These are phyloP conservation scores for Beauveria sp. DNA, from an alignment of 2,329 filamentous ascomycete genomes.

Conservation along the genomic window DNA sequence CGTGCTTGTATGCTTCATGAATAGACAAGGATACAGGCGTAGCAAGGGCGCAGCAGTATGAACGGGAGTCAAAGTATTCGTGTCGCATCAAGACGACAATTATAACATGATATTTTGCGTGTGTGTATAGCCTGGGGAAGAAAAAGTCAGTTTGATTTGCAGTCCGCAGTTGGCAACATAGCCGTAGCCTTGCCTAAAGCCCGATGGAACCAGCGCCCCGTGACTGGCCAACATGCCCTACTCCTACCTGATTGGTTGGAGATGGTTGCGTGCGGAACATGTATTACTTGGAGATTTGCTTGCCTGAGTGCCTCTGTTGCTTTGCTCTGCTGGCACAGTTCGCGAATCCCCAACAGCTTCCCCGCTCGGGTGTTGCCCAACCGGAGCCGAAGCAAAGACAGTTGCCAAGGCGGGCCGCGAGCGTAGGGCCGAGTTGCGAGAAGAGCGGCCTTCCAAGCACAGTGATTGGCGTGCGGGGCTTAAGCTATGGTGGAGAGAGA, in stretches of 20 bases:
- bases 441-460: neutral
- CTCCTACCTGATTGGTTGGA: neutral
- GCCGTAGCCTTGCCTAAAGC: conserved; percentile 3
- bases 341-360: neutral
- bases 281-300: neutral
- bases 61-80: neutral
- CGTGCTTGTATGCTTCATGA: neutral
- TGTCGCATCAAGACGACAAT: neutral
- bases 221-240: neutral
- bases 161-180: neutral
- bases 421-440: neutral
- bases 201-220: neutral
- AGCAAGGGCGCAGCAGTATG: no score
- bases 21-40: neutral
- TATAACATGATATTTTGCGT: neutral
- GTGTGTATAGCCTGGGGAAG: neutral
- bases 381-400: neutral
- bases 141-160: neutral
- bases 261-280: neutral
- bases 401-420: neutral
- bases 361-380: neutral
- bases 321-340: neutral
- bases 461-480: neutral
- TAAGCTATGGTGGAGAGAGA: conserved; percentile 3
- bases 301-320: neutral